Base-by-base conservation (phyloP, 176 grass and related monocot genomes). In the Oryza glumipatula region DNA sequence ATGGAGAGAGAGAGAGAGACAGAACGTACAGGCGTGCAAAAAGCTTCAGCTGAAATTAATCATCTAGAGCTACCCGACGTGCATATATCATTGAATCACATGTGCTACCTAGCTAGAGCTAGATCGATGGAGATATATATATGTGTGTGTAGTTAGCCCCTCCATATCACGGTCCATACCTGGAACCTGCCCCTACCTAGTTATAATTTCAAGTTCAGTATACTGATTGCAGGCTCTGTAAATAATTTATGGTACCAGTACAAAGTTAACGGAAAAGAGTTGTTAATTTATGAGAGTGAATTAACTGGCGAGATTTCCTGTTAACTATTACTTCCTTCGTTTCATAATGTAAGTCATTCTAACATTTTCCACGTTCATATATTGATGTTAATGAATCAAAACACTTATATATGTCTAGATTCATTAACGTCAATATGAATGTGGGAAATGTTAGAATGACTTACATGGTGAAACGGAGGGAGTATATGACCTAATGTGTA, bases 21-120 rank as follows among this genome's bases (percentile, higher is more conserved):
- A 63, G 58, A 63, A 51, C 41, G 82, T 92, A 88, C 82, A 82
- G 64, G 86, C 90, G 83, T 92, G 90, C 90, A 65, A 92, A 81
- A 87, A 87, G 70, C 46, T 46, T 67, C 52, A 41, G 30, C 84
- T 73, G 4, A 79, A 72, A 79, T 32, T 32, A 32, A 32, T 45
- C 23, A n/a, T 63, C 67, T 9, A 39, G 23, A 39, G 23, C 51
- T 15, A 32, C 5, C 48, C 7, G 26, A 71, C 33, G 83, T 85
- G 65, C n/a, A 47, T 14, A 12, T 65, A 72, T 79, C 54, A 72
- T 79, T 48, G 19, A 23, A 38, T 75, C 82, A 68, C 82, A 76
- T 74, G 70, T 10, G 45, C 13, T 61, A 5, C 6, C 13, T 72
- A 72, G 41, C 70, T 46, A 23, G 58, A 23, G 58, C 21, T 23